Conservation (phyloP, 768 basidiomycete species). For the Sutorius australiensis region DNA sequence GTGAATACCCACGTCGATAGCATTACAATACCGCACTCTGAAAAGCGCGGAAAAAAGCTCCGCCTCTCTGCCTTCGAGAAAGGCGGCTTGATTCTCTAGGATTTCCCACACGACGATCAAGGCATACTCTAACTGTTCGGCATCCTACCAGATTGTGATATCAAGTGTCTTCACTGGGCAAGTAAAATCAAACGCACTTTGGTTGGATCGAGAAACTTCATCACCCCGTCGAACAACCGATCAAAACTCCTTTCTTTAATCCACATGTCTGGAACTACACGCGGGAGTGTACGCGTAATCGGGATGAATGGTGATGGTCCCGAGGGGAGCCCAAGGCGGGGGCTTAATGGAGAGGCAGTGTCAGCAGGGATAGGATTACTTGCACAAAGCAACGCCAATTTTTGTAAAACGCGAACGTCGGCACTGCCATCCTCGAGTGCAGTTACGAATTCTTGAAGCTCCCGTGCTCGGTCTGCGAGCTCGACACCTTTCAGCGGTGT, state of each 20-base stretch:
- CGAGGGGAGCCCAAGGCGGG: constrained; percentile 45
- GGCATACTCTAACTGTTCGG: constrained; percentile 69
- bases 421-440: constrained; percentile 52
- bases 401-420: constrained; percentile 56
- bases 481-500: constrained; percentile 40
- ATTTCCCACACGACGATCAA: constrained; percentile 83
- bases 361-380: constrained; percentile 47
- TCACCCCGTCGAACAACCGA: constrained; percentile 60
- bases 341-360: constrained; percentile 50
- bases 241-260: constrained; percentile 67
- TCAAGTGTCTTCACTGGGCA: background rate
- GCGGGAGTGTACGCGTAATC: constrained; percentile 33
- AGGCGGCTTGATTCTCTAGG: constrained; percentile 65
- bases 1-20: constrained; percentile 53
- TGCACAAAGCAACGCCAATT: constrained; percentile 59
- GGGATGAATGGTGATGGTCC: constrained; percentile 59
- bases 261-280: constrained; percentile 63
- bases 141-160: constrained; percentile 39
- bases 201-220: constrained; percentile 56
- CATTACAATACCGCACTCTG: constrained; percentile 67
- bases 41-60: constrained; percentile 72
- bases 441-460: constrained; percentile 51
- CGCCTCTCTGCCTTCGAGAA: constrained; percentile 77
- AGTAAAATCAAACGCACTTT: constrained; percentile 45
- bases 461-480: constrained; percentile 40